These are phyloP conservation scores for Ceratobasidium sp. DNA, from an alignment of 1,284 basidiomycete species.

Conservation along the genomic window DNA sequence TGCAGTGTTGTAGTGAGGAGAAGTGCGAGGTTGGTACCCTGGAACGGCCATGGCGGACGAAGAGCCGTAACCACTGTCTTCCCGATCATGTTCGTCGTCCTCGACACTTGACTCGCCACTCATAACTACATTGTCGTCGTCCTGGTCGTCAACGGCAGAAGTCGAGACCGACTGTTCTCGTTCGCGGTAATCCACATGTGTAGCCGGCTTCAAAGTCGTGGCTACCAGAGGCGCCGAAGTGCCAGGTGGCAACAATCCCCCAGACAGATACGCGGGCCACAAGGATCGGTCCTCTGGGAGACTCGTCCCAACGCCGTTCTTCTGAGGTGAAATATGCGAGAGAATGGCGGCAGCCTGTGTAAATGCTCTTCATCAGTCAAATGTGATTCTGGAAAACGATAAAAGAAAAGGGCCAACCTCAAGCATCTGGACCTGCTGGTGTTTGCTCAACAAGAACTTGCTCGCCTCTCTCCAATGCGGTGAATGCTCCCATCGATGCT, in stretches of 20 bases:
- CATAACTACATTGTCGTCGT: not conserved
- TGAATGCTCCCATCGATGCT: slow-evolving; percentile 97
- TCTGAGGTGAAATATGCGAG: slow-evolving; percentile 76
- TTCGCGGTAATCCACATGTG: slow-evolving; percentile 17
- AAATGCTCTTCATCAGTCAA: slow-evolving; percentile 2
- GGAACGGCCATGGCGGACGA: slow-evolving; percentile 33
- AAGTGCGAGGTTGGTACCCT: not conserved
- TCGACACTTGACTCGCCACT: slow-evolving; percentile 25
- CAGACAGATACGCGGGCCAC: slow-evolving; percentile 82
- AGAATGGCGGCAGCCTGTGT: slow-evolving; percentile 91
- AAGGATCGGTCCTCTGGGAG: slow-evolving; percentile 92
- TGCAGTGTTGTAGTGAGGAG: not conserved
- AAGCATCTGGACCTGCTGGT: slow-evolving; percentile 97
- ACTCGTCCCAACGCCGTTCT: slow-evolving; percentile 70
- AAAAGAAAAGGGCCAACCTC: slow-evolving; percentile 67
- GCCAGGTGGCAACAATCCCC: slow-evolving; percentile 68
- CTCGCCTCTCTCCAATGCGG: slow-evolving; percentile 97
- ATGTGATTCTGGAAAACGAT: not conserved
- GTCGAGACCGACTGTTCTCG: slow-evolving; percentile 36
- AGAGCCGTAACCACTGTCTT: slow-evolving; percentile 42
- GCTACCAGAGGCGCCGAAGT: slow-evolving; percentile 3
- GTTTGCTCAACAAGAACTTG: slow-evolving; percentile 94
- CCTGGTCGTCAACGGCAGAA: slow-evolving; percentile 31
- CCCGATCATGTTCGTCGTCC: slow-evolving; percentile 47
- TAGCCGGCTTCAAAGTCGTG: slow-evolving; percentile 9